These are phyloP conservation scores for Cyclotella atomus DNA, from an alignment of 108 stramenopile genomes.

Conservation along the genomic window DNA sequence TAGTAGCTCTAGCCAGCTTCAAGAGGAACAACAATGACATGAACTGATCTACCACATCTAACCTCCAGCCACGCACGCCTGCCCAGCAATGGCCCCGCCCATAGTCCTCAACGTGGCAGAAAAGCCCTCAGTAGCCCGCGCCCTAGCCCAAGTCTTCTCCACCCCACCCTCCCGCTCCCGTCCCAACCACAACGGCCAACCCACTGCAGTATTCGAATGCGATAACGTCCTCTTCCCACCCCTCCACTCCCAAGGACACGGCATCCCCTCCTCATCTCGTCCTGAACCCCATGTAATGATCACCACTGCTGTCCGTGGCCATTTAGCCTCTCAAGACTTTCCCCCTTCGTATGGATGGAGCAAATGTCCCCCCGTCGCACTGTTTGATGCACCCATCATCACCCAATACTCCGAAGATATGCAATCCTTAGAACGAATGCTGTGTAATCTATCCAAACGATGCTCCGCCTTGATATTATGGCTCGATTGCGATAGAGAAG, in stretches of 20 bases:
- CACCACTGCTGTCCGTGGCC: conserved; percentile 86
- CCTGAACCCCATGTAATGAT: conserved; percentile 84
- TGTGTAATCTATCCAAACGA: conserved; percentile 45
- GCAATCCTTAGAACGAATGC: conserved; percentile 74
- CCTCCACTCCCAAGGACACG: conserved; percentile 67
- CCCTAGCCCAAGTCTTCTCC: conserved; percentile 81
- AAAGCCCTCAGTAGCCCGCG: conserved; percentile 96
- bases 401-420: conserved; percentile 75
- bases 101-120: conserved; percentile 95
- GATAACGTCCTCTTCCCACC: conserved; percentile 78
- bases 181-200: conserved; percentile 32
- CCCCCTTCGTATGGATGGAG: conserved; percentile 69
- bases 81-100: too few species aligned
- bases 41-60: too few species aligned
- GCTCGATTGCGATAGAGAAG: conserved; percentile 99
- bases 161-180: conserved; percentile 55
- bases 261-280: conserved; percentile 13
- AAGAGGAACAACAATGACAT: too few species aligned
- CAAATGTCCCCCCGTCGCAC: conserved; percentile 63
- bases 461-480: conserved; percentile 91
- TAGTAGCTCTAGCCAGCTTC: too few species aligned
- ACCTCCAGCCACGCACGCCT: too few species aligned
- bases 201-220: conserved; percentile 76
- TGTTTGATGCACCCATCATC: conserved; percentile 85
- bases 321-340: conserved; percentile 85